Base-by-base conservation (phyloP, 257 asterid species). In the Fraxinus anomala region DNA sequence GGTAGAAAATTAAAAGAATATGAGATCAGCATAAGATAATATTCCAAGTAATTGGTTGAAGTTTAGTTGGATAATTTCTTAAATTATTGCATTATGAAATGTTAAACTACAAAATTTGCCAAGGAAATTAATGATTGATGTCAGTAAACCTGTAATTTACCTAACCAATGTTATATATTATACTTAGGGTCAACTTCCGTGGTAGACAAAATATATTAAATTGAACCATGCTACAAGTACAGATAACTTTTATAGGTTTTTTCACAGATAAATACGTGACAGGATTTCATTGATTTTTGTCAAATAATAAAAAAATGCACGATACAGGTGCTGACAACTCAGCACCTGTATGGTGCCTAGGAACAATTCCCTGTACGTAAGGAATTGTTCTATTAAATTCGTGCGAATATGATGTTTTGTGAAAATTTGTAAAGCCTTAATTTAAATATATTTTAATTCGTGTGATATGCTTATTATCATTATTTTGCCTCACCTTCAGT, bases 41-140 rank as follows among this genome's bases (percentile, higher is more conserved):
- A 87, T 89, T 83, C 91, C 86, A 67, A 70, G 79, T 69, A 85
- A 73, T 81, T 63, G 47, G 89, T 82, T 87, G 87, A 79, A 77
- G 87, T 77, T 86, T 86, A 69, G 90, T 86, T 87, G 86, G 78
- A 51, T 40, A 56, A 1, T 24, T 49, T 5, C n/a, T 78, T 83
- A 73, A 77, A 28, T 73, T 68, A 80, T 14, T 34, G 61, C 56
- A 82, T 69, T 36, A 75, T 78, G 71, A 73, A 70, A 61, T 76
- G 68, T 34, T 34, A 70, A 70, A 69, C 24, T 67, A 73, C 84
- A 63, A 87, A 89, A 87, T 68, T 80, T 73, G 63, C 79, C 51
- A 21, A 1, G 17, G 67, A 74, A 40, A 44, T 82, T 31, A 73
- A 75, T 81, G 73, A 79, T 81, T 74, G 85, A 69, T 83, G 71